Conservation (phyloP, 805 yeast genomes). For the Kuraishia hungarica region DNA sequence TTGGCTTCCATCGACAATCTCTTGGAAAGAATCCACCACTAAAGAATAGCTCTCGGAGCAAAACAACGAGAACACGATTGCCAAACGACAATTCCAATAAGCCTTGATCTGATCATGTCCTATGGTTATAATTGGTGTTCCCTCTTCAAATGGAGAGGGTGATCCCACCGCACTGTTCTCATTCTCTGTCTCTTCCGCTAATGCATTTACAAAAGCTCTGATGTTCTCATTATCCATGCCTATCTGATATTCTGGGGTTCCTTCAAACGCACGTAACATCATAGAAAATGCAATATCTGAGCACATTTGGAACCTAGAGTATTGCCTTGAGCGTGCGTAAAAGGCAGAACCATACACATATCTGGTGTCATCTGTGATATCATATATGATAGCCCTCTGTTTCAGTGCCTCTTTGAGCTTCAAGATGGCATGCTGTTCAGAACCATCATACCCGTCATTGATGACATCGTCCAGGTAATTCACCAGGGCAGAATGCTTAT, state of each 20-base stretch:
- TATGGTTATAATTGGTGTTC: neutral
- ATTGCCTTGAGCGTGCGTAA: neutral
- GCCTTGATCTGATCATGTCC: constrained; percentile 11
- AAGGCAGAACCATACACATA: neutral
- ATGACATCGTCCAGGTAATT: neutral
- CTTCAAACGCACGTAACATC: neutral
- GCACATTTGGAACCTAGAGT: neutral
- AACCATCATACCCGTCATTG: neutral
- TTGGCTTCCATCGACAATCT: constrained; percentile 3
- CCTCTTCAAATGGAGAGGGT: neutral
- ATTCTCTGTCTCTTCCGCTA: neutral
- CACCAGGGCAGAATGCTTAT: neutral
- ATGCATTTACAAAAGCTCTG: neutral
- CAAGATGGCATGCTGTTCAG: neutral
- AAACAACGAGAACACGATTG: constrained; percentile 16
- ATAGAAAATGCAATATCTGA: neutral
- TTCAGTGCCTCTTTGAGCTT: neutral
- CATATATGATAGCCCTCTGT: neutral
- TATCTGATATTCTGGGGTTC: neutral
- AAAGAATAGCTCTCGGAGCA: constrained; percentile 13
- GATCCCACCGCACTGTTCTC: neutral
- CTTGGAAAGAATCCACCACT: constrained; percentile 14
- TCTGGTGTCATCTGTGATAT: neutral
- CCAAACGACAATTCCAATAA: constrained; percentile 22
- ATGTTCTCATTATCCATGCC: neutral